Percentiles rank a stretch among this genome's conserved stretches.
phyloP scores from a whole-genome alignment of 176 grass and related monocot genomes.

The Cymbopogon citratus region DNA sequence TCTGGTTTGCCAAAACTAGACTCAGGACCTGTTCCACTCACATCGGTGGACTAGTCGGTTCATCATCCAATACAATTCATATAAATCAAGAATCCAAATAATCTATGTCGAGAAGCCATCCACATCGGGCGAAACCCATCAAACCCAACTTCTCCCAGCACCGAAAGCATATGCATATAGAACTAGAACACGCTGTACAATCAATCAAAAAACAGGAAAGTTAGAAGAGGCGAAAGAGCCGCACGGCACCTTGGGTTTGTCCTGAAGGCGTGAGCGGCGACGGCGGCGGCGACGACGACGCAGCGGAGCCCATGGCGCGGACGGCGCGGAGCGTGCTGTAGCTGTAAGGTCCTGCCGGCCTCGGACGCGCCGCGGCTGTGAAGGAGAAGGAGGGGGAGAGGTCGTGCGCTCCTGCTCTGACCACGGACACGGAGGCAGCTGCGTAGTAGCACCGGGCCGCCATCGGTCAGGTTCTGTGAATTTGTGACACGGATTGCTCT shows the following conservation, averaged over 20 bases:
- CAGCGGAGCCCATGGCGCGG: slow-evolving; percentile 25
- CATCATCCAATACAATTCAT: not conserved
- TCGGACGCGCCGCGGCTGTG: not conserved
- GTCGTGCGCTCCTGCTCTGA: not conserved
- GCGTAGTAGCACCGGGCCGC: not conserved
- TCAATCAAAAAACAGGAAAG: not conserved
- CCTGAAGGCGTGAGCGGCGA: slow-evolving; percentile 3
- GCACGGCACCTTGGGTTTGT: slow-evolving; percentile 15
- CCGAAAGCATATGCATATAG: not conserved
- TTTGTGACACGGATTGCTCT: not conserved
- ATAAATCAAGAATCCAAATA: not conserved
- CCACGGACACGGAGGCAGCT: not conserved
- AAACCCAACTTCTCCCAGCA: not conserved
- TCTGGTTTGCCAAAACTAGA: not conserved
- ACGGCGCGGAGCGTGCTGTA: not conserved
- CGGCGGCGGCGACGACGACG: slow-evolving; percentile 25
- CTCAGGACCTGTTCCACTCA: not conserved
- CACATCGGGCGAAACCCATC: not conserved
- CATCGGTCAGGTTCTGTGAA: slow-evolving; percentile 11
- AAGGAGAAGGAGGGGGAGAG: not conserved
- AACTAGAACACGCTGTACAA: not conserved
- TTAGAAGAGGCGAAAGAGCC: not conserved
- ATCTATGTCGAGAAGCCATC: not conserved
- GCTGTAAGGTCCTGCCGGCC: not conserved
- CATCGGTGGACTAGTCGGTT: not conserved